phyloP scores from a whole-genome alignment of 2,329 filamentous ascomycete genomes.

The Neonectria sp. region DNA sequence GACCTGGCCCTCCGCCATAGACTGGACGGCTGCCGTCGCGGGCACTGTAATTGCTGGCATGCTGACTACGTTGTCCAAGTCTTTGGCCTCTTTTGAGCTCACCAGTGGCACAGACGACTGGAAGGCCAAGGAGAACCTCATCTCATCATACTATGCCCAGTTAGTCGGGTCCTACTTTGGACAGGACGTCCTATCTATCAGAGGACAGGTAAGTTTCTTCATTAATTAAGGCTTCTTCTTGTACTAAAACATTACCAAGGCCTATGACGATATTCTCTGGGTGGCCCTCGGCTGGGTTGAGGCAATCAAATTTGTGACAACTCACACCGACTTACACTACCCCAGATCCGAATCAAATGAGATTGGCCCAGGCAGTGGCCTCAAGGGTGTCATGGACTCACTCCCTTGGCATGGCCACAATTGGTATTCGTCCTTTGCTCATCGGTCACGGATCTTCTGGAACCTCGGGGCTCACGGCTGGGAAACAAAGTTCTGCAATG shows the following conservation, averaged over 20 bases:
- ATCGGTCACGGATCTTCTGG: constrained; percentile 89
- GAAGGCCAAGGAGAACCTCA: constrained; percentile 79
- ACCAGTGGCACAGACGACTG: constrained; percentile 55
- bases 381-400: constrained; percentile 54
- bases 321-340: constrained; percentile 78
- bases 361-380: constrained; percentile 35
- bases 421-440: constrained; percentile 84
- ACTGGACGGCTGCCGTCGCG: constrained; percentile 93
- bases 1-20: constrained; percentile 88
- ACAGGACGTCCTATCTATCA: constrained; percentile 82
- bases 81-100: constrained; percentile 59
- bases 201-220: constrained; percentile 63
- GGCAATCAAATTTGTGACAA: constrained; percentile 80
- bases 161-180: constrained; percentile 86
- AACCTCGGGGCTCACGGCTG: constrained; percentile 84
- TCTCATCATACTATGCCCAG: constrained; percentile 87
- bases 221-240: no score
- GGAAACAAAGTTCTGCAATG: constrained; percentile 85
- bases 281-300: constrained; percentile 94
- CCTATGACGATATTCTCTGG: constrained; percentile 96
- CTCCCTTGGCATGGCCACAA: constrained; percentile 82
- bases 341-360: constrained; percentile 37
- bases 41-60: constrained; percentile 84
- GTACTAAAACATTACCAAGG: constrained; percentile 60
- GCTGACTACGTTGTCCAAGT: constrained; percentile 78